Conservation (phyloP, 805 yeast genomes). For the Yueomyces sinensis region DNA sequence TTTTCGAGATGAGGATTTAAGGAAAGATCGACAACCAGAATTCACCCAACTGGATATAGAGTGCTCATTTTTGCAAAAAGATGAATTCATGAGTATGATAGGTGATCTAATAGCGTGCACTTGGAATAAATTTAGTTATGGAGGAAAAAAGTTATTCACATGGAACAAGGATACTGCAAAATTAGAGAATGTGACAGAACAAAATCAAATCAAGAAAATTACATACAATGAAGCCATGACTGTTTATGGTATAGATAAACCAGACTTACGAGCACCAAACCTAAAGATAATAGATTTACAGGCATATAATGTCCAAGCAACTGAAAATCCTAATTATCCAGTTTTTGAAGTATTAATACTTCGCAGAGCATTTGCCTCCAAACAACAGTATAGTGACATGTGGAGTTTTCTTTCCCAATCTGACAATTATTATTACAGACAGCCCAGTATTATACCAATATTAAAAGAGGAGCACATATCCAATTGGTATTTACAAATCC, state of each 20-base stretch:
- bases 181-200: slow-evolving; percentile 6
- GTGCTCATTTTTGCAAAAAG: slow-evolving; percentile 65
- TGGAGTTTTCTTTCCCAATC: slow-evolving; percentile 29
- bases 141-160: slow-evolving; percentile 15
- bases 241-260: slow-evolving; percentile 84
- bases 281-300: slow-evolving; percentile 39
- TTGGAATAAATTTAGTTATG: slow-evolving; percentile 38
- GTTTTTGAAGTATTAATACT: slow-evolving; percentile 65
- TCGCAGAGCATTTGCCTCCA: slow-evolving; percentile 30
- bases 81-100: slow-evolving; percentile 54
- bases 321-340: slow-evolving; percentile 37
- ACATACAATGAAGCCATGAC: slow-evolving; percentile 58
- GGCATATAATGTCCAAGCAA: slow-evolving; percentile 23
- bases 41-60: slow-evolving; percentile 96
- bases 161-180: slow-evolving; percentile 12
- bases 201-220: slow-evolving; percentile 29
- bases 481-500: slow-evolving; percentile 31
- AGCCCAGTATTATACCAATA: slow-evolving; percentile 45
- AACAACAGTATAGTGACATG: slow-evolving; percentile 17
- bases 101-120: slow-evolving; percentile 40
- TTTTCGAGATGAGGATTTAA: slow-evolving; percentile 88
- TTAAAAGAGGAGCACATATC: slow-evolving; percentile 26
- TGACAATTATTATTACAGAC: slow-evolving; percentile 38
- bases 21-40: slow-evolving; percentile 95
- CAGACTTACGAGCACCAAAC: slow-evolving; percentile 60